These are phyloP conservation scores for Aphelidium insulamus DNA, from an alignment of 371 early-diverging fungal genomes.

Conservation along the genomic window DNA sequence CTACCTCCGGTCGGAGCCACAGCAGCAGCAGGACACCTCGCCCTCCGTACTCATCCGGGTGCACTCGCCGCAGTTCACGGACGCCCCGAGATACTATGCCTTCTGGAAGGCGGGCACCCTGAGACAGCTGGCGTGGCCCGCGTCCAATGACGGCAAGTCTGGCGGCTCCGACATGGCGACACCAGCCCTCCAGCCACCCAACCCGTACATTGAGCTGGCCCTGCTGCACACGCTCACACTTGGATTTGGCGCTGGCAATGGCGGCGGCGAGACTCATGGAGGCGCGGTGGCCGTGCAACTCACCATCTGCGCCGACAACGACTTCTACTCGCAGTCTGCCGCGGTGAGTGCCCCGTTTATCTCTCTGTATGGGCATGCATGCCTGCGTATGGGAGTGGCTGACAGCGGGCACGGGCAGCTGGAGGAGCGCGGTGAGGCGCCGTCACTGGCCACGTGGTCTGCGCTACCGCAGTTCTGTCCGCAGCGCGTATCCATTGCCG, in stretches of 20 bases:
- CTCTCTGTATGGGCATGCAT: too few species aligned
- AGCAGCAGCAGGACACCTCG: too few species aligned
- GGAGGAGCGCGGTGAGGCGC: constrained; percentile 10
- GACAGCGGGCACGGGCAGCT: too few species aligned
- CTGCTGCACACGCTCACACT: constrained; percentile 14
- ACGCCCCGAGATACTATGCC: constrained; percentile 36
- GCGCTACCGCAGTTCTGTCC: constrained; percentile 40
- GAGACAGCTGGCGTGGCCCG: constrained; percentile 4
- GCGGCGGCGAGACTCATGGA: constrained; percentile 3
- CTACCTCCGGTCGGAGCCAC: too few species aligned
- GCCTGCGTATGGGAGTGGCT: too few species aligned
- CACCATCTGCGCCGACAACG: constrained; percentile 65
- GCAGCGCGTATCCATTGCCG: constrained; percentile 35
- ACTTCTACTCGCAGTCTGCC: constrained; percentile 90
- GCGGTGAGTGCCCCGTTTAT: too few species aligned
- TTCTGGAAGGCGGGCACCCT: constrained; percentile 2
- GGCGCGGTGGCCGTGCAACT: constrained; percentile 28
- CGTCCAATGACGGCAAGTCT: constrained; percentile 3
- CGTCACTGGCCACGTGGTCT: too few species aligned
- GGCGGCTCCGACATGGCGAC: neutral
- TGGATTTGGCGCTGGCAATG: neutral
- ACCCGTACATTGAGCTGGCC: constrained; percentile 22
- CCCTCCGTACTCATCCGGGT: constrained; percentile 15
- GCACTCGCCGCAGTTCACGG: constrained; percentile 41
- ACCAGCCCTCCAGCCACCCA: constrained; percentile 11